Conservation (phyloP, 1,284 basidiomycete genomes). For the Ustilago curta region DNA sequence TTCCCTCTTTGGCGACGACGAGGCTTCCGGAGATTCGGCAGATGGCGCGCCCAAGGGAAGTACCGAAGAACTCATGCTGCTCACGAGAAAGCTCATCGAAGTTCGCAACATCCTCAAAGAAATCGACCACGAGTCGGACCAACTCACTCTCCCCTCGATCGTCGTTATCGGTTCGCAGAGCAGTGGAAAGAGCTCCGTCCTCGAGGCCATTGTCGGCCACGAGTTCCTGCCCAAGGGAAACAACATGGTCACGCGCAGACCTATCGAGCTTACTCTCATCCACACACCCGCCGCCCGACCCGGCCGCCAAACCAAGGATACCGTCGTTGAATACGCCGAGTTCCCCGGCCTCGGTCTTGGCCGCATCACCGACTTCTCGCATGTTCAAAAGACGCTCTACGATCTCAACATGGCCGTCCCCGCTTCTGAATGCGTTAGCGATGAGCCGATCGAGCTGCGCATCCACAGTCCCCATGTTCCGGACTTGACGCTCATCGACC, state of each 20-base stretch:
- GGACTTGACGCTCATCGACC: constrained; percentile 94
- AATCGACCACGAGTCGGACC: constrained; percentile 85
- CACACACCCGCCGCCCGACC: constrained; percentile 74
- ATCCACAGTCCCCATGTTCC: constrained; percentile 96
- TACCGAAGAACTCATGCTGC: constrained; percentile 78
- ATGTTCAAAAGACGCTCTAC: constrained; percentile 90
- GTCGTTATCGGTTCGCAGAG: constrained; percentile 98
- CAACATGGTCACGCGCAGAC: constrained; percentile 99
- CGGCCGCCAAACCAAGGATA: constrained; percentile 71
- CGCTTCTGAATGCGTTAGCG: constrained; percentile 86
- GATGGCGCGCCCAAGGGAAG: constrained; percentile 20
- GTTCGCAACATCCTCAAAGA: constrained; percentile 91
- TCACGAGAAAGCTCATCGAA: constrained; percentile 95
- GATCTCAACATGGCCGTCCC: constrained; percentile 96
- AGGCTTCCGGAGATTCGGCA: constrained; percentile 7
- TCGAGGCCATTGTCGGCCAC: constrained; percentile 97
- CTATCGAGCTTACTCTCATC: constrained; percentile 95
- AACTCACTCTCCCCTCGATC: constrained; percentile 92
- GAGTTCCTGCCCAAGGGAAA: constrained; percentile 98
- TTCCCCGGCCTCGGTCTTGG: constrained; percentile 90
- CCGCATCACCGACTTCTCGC: constrained; percentile 86
- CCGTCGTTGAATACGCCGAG: constrained; percentile 83
- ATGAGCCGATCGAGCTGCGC: constrained; percentile 93
- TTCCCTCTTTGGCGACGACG: constrained; percentile 43
- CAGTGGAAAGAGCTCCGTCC: constrained; percentile 95